Base-by-base conservation (phyloP, 306 rosid species). In the Adenanthera pavonina region DNA sequence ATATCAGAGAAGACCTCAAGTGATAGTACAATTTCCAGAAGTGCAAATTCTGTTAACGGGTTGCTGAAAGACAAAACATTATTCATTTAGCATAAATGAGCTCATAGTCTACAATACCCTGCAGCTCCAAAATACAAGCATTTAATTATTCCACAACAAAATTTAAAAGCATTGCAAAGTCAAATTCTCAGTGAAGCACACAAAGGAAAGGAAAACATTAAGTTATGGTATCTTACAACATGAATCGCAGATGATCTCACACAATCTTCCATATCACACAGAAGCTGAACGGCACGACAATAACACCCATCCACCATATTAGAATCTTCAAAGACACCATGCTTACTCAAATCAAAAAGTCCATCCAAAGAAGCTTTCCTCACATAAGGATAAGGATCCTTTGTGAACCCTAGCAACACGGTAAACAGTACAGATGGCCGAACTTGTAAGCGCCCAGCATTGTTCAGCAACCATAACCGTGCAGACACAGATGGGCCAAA, bases 301-400 rank as follows among this genome's bases (percentile, higher is more conserved):
- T 93, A 93, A 82, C 95, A 90, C 7, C 91, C 95, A 40, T 86
- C 79, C 64, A 93, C 84, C 89, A 93, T 79, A 1, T 68, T 71
- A 72, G 62, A 33, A 10, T 90, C 97, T 34, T 80, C 76, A 30
- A 89, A 43, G 16, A 78, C 73, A 5, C 86, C 86, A 40, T 78
- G 47, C 52, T 84, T 74, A 41, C 90, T 76, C 88, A 95, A 81
- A 38, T 84, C 76, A 67, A 81, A 85, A 47, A 95, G 88, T 14
- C 97, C 99, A 69, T 89, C 97, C 80, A 93, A 78, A 56, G 97
- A 85, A 34, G 82, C 91, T 36, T 41, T 82, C 77, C 99, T 88
- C 81, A 93, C 93, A 40, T 78, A 71, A 14, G 97, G 98, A 80
- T 88, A 93, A 2, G 97, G 97, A 66, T 95, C 99, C 85, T 84